phyloP scores from a whole-genome alignment of 306 rosid species.

The Pueraria montana region DNA sequence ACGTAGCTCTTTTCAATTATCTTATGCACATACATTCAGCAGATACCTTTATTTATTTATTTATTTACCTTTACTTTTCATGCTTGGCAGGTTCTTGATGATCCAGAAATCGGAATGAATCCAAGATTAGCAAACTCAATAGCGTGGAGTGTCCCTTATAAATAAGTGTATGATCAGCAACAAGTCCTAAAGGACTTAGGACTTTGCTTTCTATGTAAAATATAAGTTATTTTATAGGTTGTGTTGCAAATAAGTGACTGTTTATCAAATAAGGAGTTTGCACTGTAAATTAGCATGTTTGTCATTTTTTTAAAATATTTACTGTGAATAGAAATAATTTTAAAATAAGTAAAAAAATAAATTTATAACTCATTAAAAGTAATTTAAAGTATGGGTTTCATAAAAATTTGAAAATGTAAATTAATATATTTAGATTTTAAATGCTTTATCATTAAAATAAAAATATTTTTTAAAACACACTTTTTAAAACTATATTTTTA shows the following conservation, averaged over 20 bases:
- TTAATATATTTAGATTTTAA: neutral
- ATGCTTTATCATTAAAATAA: too few species aligned
- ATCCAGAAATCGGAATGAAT: constrained; percentile 8
- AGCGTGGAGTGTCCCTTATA: neutral
- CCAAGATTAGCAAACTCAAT: constrained; percentile 12
- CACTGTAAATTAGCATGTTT: neutral
- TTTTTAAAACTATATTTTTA: too few species aligned
- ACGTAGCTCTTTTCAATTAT: too few species aligned
- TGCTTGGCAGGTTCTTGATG: constrained; percentile 53
- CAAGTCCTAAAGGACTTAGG: neutral
- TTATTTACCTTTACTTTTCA: neutral
- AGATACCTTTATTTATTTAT: too few species aligned
- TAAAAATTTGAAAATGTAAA: neutral
- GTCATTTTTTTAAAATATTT: neutral
- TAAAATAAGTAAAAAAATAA: neutral
- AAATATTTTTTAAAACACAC: too few species aligned
- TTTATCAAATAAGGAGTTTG: neutral
- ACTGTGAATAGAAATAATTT: neutral
- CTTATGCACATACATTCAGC: too few species aligned
- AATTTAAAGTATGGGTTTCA: neutral
- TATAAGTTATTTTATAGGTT: neutral
- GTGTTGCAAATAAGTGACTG: neutral
- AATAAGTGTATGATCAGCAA: neutral
- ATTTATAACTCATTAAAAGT: neutral
- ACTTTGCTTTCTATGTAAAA: constrained; percentile 29